Conservation (phyloP, 1,284 basidiomycete species). For the Mycocalia duriaeana region DNA sequence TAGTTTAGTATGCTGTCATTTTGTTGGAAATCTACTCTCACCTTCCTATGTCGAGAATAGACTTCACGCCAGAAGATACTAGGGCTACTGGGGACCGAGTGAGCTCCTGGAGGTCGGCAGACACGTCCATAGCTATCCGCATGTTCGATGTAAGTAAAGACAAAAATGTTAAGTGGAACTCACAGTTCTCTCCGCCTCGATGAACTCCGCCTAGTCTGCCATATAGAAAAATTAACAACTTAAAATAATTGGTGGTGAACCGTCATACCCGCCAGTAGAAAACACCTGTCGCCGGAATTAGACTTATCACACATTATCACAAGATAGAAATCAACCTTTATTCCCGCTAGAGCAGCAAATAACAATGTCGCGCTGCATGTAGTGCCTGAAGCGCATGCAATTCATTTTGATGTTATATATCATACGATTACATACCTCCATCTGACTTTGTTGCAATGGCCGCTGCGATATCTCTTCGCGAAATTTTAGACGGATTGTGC, state of each 20-base stretch:
- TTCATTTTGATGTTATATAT: background rate
- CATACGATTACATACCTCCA: constrained; percentile 54
- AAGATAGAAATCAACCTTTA: constrained; percentile 49
- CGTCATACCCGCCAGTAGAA: constrained; percentile 70
- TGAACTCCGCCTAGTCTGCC: constrained; percentile 86
- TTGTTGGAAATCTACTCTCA: too few relatives aligned
- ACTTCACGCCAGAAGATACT: constrained; percentile 93
- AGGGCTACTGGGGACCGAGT: constrained; percentile 83
- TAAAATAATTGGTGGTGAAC: background rate
- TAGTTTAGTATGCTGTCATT: too few relatives aligned
- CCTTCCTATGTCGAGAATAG: constrained; percentile 91
- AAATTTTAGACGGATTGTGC: constrained; percentile 68
- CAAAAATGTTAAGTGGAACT: constrained; percentile 20
- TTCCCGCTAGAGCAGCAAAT: constrained; percentile 77
- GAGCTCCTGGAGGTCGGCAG: constrained; percentile 86
- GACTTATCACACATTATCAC: constrained; percentile 4
- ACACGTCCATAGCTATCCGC: constrained; percentile 82
- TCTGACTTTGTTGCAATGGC: constrained; percentile 65
- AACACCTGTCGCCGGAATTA: constrained; percentile 50
- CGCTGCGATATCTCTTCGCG: constrained; percentile 82
- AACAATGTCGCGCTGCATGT: constrained; percentile 89
- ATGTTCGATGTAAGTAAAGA: constrained; percentile 7
- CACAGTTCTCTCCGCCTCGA: constrained; percentile 84
- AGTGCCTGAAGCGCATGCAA: constrained; percentile 35
- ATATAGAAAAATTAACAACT: constrained; percentile 1